phyloP scores from a whole-genome alignment of 2,329 filamentous ascomycete genomes.

The Trichothecium roseum region DNA sequence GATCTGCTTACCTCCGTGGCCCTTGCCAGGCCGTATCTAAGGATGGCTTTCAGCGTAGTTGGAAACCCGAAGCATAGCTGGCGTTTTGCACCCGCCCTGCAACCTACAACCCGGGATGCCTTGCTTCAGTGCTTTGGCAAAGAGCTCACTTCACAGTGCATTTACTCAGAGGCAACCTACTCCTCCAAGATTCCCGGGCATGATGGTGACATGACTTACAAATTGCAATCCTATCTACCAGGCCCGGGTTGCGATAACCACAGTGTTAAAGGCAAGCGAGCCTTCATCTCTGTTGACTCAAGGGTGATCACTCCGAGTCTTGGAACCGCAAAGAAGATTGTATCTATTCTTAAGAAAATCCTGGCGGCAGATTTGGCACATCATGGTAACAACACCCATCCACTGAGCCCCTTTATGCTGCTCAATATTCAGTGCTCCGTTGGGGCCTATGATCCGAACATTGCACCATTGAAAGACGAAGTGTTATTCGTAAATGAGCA shows the following conservation, averaged over 20 bases:
- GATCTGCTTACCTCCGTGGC: slow-evolving; percentile 53
- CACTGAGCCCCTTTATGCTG: slow-evolving; percentile 47
- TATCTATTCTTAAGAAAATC: slow-evolving; percentile 39
- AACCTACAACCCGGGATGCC: slow-evolving; percentile 43
- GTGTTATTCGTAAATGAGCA: slow-evolving; percentile 54
- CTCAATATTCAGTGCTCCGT: slow-evolving; percentile 52
- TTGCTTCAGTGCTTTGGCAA: slow-evolving; percentile 52
- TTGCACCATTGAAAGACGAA: slow-evolving; percentile 63
- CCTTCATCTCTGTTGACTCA: slow-evolving; percentile 58
- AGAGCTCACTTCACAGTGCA: slow-evolving; percentile 43
- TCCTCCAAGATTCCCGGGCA: background rate
- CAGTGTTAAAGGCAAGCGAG: slow-evolving; percentile 33
- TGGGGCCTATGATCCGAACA: slow-evolving; percentile 59
- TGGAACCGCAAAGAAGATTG: slow-evolving; percentile 50
- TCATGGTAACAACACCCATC: slow-evolving; percentile 10
- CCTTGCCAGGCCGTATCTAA: slow-evolving; percentile 53
- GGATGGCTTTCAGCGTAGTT: slow-evolving; percentile 48
- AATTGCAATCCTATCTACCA: slow-evolving; percentile 49
- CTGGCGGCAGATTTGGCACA: slow-evolving; percentile 22
- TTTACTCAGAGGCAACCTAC: slow-evolving; percentile 7
- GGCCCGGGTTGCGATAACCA: slow-evolving; percentile 31
- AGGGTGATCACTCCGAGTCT: slow-evolving; percentile 48
- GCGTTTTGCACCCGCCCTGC: slow-evolving; percentile 49
- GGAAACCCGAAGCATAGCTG: slow-evolving; percentile 43
- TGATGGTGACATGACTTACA: slow-evolving; percentile 13